Base-by-base conservation (phyloP, 306 rosid species). In the Fagus crenata region DNA sequence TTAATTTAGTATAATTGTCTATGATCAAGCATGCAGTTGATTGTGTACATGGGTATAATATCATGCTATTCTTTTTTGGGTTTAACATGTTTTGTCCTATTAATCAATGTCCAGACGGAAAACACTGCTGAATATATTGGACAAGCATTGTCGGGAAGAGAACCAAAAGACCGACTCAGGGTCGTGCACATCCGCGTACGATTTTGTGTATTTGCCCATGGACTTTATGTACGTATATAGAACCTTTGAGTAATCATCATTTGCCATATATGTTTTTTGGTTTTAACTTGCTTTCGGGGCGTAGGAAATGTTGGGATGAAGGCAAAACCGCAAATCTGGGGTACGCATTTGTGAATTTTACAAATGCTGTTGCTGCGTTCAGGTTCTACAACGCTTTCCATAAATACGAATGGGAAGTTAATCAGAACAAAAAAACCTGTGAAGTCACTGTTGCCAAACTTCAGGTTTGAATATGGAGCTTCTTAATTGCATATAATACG, bases 321-420 rank as follows among this genome's bases (percentile, higher is more conserved):
- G 18, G 64, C 0, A 84, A 22, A 49, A 53, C 53, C 1, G 53
- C 88, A 0, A 92, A 92, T 84, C 64, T 92, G 55, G 93, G 97
- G 0, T 89, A 92, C 17, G 93, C 94, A 0, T 92, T 92, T 28
- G 93, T 92, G 0, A 92, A 89, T 41, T 93, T 93, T 6, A 88
- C 85, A 0, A 77, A 75, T 1, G 5, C 87, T 0, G 3, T 1
- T 0, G 94, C 86, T 14, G 93, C 93, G 0, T 68, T 68, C 13
- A 72, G 69, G 35, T 93, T 93, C 17, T 80, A 40, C 53, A 0
- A 36, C 5, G 35, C 15, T 17, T 85, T 79, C 55, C 42, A 89
- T 0, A 79, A 83, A 11, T 22, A 28, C 3, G n/a, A 33, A 1
- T 93, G 96, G 97, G 36, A 36, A 0, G 88, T 77, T 0, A 0